phyloP scores from a whole-genome alignment of 1,139 yeast species.

The Taphrina communis region DNA sequence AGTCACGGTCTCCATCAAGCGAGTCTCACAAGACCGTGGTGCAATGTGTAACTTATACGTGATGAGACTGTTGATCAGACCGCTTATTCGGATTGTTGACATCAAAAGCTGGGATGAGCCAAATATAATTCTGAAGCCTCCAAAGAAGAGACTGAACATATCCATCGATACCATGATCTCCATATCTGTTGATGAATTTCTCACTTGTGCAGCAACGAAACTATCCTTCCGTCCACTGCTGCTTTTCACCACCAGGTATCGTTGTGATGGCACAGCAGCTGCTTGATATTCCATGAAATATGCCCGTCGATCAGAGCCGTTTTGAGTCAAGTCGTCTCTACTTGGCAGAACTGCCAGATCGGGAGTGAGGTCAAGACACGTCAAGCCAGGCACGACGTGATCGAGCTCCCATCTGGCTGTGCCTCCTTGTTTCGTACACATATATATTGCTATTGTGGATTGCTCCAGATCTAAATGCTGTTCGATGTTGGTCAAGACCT shows the following conservation, averaged over 20 bases:
- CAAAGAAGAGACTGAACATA: slow-evolving; percentile 59
- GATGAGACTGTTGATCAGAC: slow-evolving; percentile 66
- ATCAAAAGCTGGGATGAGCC: slow-evolving; percentile 52
- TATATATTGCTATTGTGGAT: background rate
- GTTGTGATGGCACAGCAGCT: background rate
- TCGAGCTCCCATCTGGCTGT: background rate
- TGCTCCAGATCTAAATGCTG: background rate
- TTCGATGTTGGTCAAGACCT: slow-evolving; percentile 12
- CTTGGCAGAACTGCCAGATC: slow-evolving; percentile 14
- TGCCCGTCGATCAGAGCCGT: slow-evolving; percentile 2
- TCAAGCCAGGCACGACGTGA: background rate
- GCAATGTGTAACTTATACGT: slow-evolving; percentile 58
- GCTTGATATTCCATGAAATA: slow-evolving; percentile 15
- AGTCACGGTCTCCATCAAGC: slow-evolving; percentile 64
- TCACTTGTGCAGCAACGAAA: slow-evolving; percentile 43
- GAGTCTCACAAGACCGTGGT: slow-evolving; percentile 34
- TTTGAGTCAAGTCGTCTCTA: slow-evolving; percentile 14
- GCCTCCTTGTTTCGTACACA: background rate
- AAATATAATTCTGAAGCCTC: slow-evolving; percentile 48
- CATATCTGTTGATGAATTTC: slow-evolving; percentile 47
- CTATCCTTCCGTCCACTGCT: background rate
- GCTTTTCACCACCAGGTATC: slow-evolving; percentile 1
- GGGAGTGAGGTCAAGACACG: slow-evolving; percentile 4
- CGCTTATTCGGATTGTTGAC: slow-evolving; percentile 60
- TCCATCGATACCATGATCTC: slow-evolving; percentile 50